Conservation (phyloP, 202 grass and related monocot species). For the Musa balbisiana region DNA sequence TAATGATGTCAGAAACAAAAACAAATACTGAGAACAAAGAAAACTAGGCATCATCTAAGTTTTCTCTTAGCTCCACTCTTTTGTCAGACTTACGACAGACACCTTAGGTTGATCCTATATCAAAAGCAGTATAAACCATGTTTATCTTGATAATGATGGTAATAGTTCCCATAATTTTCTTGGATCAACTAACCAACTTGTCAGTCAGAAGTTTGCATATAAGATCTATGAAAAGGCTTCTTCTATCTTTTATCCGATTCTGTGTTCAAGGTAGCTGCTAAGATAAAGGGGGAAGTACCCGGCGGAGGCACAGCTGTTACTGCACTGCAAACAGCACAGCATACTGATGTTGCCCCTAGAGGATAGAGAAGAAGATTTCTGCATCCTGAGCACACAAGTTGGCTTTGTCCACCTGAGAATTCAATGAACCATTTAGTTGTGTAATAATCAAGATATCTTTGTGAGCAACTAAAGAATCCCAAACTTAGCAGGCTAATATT, state of each 20-base stretch:
- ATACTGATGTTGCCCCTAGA: conserved; percentile 82
- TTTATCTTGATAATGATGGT: background rate
- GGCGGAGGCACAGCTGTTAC: conserved; percentile 78
- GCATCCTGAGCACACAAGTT: conserved; percentile 91
- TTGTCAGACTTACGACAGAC: no score
- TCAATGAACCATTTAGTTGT: background rate
- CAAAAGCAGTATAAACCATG: background rate
- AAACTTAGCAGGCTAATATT: background rate
- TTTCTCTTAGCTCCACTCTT: background rate
- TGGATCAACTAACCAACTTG: no score
- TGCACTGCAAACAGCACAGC: conserved; percentile 93
- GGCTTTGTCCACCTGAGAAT: conserved; percentile 75
- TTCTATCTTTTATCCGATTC: background rate
- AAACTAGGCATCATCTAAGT: background rate
- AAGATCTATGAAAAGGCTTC: background rate
- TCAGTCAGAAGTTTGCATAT: background rate
- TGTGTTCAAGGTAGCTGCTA: background rate
- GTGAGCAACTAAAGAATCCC: background rate
- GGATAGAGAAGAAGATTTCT: conserved; percentile 94
- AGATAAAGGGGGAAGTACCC: conserved; percentile 34
- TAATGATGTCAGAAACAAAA: background rate
- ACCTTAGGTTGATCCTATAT: background rate
- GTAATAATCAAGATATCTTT: background rate
- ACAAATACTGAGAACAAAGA: background rate
- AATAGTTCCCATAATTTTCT: no score